A percentile compares a stretch with the other conserved stretches of the same genome.
These are phyloP conservation scores for Acorus calamus DNA, from an alignment of 106 monocot genomes.

Conservation along the genomic window DNA sequence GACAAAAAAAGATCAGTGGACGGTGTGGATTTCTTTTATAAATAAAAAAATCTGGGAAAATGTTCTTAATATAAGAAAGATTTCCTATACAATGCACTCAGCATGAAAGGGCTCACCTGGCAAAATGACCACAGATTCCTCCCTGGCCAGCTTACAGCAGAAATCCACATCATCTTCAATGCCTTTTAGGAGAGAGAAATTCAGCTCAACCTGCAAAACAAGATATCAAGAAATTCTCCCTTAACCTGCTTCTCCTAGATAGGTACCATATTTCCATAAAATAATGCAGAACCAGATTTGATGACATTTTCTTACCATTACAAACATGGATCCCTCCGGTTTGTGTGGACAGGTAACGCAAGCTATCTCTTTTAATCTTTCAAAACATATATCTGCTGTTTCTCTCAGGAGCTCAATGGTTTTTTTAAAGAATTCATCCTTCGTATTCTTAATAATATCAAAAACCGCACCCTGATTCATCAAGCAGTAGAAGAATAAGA, in stretches of 20 bases:
- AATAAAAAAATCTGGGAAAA: no score
- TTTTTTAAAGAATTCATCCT: constrained; percentile 60
- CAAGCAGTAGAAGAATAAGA: not conserved
- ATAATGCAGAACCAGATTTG: not conserved
- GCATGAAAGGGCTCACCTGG: constrained; percentile 31
- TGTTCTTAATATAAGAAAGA: no score
- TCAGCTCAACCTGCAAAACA: constrained; percentile 47
- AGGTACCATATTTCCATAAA: not conserved
- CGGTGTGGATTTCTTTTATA: no score
- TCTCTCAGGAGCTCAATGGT: constrained; percentile 34
- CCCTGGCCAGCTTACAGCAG: constrained; percentile 67
- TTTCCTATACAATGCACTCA: no score
- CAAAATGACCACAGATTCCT: constrained; percentile 60
- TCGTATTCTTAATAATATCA: constrained; percentile 53
- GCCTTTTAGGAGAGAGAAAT: constrained; percentile 37
- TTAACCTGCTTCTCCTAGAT: not conserved
- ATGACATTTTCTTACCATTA: constrained; percentile 34
- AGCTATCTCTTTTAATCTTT: constrained; percentile 48
- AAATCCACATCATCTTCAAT: constrained; percentile 63
- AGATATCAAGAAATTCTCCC: not conserved
- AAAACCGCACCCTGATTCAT: constrained; percentile 53
- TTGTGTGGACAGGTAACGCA: constrained; percentile 64
- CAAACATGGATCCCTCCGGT: constrained; percentile 84
- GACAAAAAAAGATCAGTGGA: no score
- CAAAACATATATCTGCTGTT: constrained; percentile 34